Conservation (phyloP, 768 basidiomycete genomes). For the Phanerochaete sordida region DNA sequence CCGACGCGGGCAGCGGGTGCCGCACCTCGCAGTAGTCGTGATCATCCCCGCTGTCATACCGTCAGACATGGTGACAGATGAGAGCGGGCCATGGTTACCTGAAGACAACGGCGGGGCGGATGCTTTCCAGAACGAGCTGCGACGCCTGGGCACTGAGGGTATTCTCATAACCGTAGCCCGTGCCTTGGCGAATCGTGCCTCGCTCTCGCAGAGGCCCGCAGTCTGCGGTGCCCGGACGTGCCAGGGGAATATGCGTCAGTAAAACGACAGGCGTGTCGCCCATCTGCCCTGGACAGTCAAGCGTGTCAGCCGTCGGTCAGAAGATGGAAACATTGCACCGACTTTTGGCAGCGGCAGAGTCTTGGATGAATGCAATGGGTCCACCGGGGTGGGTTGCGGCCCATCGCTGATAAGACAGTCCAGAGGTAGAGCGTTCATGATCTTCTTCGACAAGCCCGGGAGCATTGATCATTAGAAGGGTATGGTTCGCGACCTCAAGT, state of each 20-base stretch:
- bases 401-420: conserved; percentile 37
- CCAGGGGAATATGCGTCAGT: conserved; percentile 84
- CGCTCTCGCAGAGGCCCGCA: conserved; percentile 80
- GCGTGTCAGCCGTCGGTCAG: background rate
- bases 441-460: conserved; percentile 77
- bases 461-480: conserved; percentile 69
- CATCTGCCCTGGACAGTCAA: background rate
- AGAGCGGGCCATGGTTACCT: conserved; percentile 40
- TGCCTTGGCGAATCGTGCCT: conserved; percentile 68
- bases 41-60: conserved; percentile 72
- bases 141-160: conserved; percentile 80
- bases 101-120: conserved; percentile 70
- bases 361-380: conserved; percentile 46
- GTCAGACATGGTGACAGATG: background rate
- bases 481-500: conserved; percentile 66
- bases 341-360: background rate
- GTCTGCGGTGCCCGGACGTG: conserved; percentile 63
- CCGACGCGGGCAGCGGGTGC: conserved; percentile 35
- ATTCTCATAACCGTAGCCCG: conserved; percentile 80
- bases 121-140: conserved; percentile 58
- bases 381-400: conserved; percentile 49
- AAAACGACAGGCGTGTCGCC: conserved; percentile 53
- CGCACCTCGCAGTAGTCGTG: conserved; percentile 91
- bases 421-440: conserved; percentile 32
- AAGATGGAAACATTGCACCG: background rate